These are phyloP conservation scores for Pulveroboletus sp. DNA, from an alignment of 768 basidiomycete species.

Conservation along the genomic window DNA sequence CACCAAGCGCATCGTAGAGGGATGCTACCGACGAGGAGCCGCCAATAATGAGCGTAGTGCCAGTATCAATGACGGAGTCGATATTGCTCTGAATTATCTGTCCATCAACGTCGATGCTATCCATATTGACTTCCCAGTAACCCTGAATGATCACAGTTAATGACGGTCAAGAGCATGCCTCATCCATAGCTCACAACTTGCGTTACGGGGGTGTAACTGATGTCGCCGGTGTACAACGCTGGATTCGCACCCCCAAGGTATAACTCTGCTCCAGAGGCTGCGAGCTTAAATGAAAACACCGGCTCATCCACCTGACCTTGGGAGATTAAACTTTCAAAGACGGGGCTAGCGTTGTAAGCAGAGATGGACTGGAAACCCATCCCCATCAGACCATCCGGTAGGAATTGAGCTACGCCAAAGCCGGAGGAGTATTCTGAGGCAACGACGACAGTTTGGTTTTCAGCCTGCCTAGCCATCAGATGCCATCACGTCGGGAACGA, in stretches of 20 bases:
- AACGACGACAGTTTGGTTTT: constrained; percentile 11
- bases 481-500: not conserved
- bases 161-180: too few relatives aligned
- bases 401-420: constrained; percentile 1
- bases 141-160: constrained; percentile 3
- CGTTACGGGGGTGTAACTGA: constrained; percentile 31
- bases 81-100: constrained; percentile 3
- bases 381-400: constrained; percentile 31
- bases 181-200: constrained; percentile 1
- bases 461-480: constrained; percentile 8
- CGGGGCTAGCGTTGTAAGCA: constrained; percentile 27
- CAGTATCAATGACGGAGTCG: constrained; percentile 19
- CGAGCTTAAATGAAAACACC: constrained; percentile 46
- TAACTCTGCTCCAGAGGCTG: constrained; percentile 39
- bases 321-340: constrained; percentile 39
- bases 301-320: constrained; percentile 30
- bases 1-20: constrained; percentile 24
- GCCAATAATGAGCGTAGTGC: constrained; percentile 15
- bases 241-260: constrained; percentile 49
- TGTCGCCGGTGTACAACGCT: constrained; percentile 39
- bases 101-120: not conserved
- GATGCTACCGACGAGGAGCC: constrained; percentile 2
- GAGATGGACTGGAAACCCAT: constrained; percentile 41
- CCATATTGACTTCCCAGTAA: constrained; percentile 19
- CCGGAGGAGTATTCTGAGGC: constrained; percentile 6